These are phyloP conservation scores for Arabidopsis suecica DNA, from an alignment of 345 rosid species.

Conservation along the genomic window DNA sequence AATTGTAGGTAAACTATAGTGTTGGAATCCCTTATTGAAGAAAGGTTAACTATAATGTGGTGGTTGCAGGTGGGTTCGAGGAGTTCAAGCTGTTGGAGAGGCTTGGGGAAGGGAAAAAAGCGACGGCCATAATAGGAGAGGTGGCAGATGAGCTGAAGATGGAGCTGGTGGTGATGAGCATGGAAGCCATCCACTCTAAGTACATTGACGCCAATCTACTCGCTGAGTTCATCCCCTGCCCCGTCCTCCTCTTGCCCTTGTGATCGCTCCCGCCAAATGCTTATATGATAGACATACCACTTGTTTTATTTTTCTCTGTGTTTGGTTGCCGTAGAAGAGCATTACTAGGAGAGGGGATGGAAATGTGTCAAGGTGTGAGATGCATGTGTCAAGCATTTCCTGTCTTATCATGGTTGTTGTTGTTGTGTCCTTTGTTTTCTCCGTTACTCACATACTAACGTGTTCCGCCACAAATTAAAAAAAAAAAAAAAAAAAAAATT, in stretches of 20 bases:
- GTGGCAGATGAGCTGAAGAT: constrained; percentile 88
- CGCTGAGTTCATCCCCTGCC: constrained; percentile 96
- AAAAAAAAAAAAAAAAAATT: too few relatives aligned
- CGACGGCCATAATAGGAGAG: constrained; percentile 92
- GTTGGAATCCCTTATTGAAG: not conserved
- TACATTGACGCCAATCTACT: constrained; percentile 89
- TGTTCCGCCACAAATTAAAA: not conserved
- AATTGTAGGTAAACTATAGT: not conserved
- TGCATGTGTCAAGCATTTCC: constrained; percentile 31
- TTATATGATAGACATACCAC: not conserved
- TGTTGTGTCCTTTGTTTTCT: constrained; percentile 5
- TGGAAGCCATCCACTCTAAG: constrained; percentile 99
- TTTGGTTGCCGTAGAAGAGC: not conserved
- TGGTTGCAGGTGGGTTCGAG: constrained; percentile 73
- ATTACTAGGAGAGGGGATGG: not conserved
- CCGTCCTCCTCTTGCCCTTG: constrained; percentile 85
- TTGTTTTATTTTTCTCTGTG: not conserved
- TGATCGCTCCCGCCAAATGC: not conserved
- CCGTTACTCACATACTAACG: constrained; percentile 8
- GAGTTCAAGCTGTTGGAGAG: constrained; percentile 84
- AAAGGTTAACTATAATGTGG: too few relatives aligned
- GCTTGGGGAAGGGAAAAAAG: constrained; percentile 87
- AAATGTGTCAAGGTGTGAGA: constrained; percentile 23
- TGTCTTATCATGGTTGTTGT: not conserved
- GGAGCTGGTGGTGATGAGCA: constrained; percentile 91